Conservation (phyloP, 1,139 yeast species). For the Zygosaccharomyces sapae region DNA sequence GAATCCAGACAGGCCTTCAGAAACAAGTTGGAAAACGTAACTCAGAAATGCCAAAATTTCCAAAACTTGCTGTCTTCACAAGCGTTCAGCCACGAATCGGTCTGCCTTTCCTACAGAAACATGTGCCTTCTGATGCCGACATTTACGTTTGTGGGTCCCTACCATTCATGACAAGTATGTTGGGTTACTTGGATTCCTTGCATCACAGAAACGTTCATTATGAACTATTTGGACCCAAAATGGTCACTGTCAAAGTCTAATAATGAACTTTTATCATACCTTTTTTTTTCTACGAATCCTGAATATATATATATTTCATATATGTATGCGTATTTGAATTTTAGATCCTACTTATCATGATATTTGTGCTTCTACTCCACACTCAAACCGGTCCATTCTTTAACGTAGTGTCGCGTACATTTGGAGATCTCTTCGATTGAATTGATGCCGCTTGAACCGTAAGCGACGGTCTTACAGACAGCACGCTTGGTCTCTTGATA, state of each 20-base stretch:
- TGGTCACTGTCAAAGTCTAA: slow-evolving; percentile 29
- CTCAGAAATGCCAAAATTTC: slow-evolving; percentile 16
- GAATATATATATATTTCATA: slow-evolving; percentile 1
- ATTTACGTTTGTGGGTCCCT: slow-evolving; percentile 34
- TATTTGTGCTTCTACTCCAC: slow-evolving; percentile 8
- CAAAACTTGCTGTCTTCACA: slow-evolving; percentile 24
- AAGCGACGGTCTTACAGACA: slow-evolving; percentile 33
- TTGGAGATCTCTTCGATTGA: slow-evolving; percentile 2
- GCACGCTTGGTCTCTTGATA: slow-evolving; percentile 38
- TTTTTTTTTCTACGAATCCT: background rate
- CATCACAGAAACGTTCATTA: slow-evolving; percentile 1
- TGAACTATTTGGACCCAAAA: slow-evolving; percentile 27
- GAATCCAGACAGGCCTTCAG: slow-evolving; percentile 28
- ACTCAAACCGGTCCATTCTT: slow-evolving; percentile 15
- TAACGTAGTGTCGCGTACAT: slow-evolving; percentile 9
- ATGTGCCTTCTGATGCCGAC: slow-evolving; percentile 29
- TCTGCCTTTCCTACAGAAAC: slow-evolving; percentile 23
- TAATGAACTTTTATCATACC: background rate
- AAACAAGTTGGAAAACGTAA: slow-evolving; percentile 22
- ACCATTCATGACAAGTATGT: slow-evolving; percentile 30
- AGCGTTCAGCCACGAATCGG: slow-evolving; percentile 26
- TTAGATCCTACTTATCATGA: background rate
- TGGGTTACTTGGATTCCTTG: slow-evolving; percentile 12
- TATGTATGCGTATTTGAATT: background rate
- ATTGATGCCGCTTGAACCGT: slow-evolving; percentile 9